Evolutionary conservation across 2,329 filamentous ascomycete species (phyloP).

Genomic region (Penicillium aurantiogriseum): DNA sequence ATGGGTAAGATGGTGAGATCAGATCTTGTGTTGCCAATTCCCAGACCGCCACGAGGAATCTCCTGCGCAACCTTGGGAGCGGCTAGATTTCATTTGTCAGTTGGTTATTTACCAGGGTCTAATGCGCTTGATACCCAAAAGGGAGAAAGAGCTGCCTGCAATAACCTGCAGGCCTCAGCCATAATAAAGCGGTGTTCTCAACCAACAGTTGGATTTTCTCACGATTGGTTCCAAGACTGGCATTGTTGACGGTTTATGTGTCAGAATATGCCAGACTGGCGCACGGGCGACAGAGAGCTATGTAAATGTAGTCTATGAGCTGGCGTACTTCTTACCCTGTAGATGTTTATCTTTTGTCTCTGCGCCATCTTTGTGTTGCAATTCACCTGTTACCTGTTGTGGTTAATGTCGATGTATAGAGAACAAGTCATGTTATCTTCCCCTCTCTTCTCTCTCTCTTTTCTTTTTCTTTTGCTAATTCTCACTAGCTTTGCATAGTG

Average conservation of each 20-base stretch:
- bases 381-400: background rate
- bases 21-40: background rate
- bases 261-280: background rate
- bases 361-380: background rate
- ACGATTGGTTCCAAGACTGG: background rate
- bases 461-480: background rate
- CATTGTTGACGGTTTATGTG: background rate
- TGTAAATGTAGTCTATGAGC: background rate
- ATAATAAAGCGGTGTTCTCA: background rate
- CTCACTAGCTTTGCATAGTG: background rate
- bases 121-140: background rate
- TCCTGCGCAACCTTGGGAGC: background rate
- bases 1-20: background rate
- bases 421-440: background rate
- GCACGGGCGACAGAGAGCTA: background rate
- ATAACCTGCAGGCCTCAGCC: background rate
- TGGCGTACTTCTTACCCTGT: background rate
- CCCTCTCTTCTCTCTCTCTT: background rate
- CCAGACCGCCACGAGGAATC: constrained; percentile 3
- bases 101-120: background rate
- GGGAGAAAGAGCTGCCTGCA: background rate
- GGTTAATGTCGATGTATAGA: background rate
- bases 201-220: background rate
- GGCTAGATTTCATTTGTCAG: background rate
- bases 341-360: background rate